phyloP scores from a whole-genome alignment of 768 basidiomycete genomes.

The Tylopilus sp. region DNA sequence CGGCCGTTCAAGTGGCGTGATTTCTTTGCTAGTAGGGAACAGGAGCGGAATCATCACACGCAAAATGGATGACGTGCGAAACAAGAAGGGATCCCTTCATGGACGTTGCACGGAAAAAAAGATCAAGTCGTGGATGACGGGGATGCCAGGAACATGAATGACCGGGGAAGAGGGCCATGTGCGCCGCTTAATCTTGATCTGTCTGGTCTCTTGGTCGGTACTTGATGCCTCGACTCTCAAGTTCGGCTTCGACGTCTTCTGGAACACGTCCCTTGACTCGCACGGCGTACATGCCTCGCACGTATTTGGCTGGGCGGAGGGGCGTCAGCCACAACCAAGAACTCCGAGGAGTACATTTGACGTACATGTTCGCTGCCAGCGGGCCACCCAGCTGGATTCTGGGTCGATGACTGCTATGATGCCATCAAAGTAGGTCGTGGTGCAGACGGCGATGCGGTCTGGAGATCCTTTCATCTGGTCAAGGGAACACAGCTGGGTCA shows the following conservation, averaged over 20 bases:
- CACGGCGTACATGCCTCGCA: conserved; percentile 89
- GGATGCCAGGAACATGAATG: background rate
- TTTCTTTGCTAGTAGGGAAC: conserved; percentile 6
- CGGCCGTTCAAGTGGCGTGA: background rate
- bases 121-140: background rate
- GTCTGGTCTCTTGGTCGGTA: conserved; percentile 84
- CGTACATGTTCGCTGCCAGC: conserved; percentile 93
- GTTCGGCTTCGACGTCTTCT: conserved; percentile 79
- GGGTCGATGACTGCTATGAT: conserved; percentile 85
- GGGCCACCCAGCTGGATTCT: conserved; percentile 89
- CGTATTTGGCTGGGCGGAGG: conserved; percentile 69
- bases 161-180: conserved; percentile 1
- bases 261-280: conserved; percentile 83
- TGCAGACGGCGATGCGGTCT: conserved; percentile 83
- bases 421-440: conserved; percentile 91
- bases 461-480: conserved; percentile 80
- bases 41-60: conserved; percentile 1
- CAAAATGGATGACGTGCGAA: conserved; percentile 16
- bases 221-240: conserved; percentile 72
- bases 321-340: conserved; percentile 1
- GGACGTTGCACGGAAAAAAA: background rate
- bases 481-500: background rate
- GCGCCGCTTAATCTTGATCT: conserved; percentile 54
- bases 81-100: background rate
- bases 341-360: conserved; percentile 13